Percentiles rank a stretch among this genome's conserved stretches.
Evolutionary conservation across 108 stramenopile species (phyloP).

Genomic region (Pseudonitzschia delicatissima): DNA sequence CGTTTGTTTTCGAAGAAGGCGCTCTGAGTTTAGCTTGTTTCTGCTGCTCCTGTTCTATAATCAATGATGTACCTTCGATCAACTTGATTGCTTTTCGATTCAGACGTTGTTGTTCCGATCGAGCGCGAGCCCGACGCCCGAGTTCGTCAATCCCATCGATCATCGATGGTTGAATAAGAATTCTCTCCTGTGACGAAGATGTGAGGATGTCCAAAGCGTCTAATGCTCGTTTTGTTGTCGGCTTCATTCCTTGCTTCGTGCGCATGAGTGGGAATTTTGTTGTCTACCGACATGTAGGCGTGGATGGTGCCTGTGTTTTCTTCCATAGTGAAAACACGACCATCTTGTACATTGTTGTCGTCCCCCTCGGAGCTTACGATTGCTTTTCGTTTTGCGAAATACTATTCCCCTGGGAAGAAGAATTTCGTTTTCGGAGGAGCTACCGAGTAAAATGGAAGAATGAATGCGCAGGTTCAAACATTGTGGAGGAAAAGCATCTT

Average conservation of each 20-base stretch:
- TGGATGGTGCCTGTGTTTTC: background rate
- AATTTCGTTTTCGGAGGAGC: background rate
- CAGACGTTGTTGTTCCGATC: slow-evolving; percentile 54
- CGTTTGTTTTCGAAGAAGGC: slow-evolving; percentile 1
- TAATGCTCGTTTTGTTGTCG: background rate
- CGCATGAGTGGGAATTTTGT: no score
- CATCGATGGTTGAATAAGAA: slow-evolving; percentile 13
- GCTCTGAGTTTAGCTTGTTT: slow-evolving; percentile 14
- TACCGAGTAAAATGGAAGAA: background rate
- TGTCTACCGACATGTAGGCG: no score
- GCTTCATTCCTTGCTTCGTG: background rate
- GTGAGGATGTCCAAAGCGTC: background rate
- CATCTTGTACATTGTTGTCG: background rate
- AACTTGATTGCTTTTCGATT: slow-evolving; percentile 68
- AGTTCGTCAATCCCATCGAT: slow-evolving; percentile 41
- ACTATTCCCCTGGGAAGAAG: background rate
- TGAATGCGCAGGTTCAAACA: slow-evolving; percentile 4
- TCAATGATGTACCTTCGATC: slow-evolving; percentile 3
- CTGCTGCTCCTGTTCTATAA: slow-evolving; percentile 5
- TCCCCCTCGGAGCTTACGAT: background rate
- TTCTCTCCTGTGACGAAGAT: background rate
- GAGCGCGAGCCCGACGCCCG: slow-evolving; percentile 54
- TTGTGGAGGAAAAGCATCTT: background rate
- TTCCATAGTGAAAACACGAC: background rate
- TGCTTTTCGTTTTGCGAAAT: background rate